These are phyloP conservation scores for Oryza australiensis DNA, from an alignment of 176 grass and related monocot genomes.

Conservation along the genomic window DNA sequence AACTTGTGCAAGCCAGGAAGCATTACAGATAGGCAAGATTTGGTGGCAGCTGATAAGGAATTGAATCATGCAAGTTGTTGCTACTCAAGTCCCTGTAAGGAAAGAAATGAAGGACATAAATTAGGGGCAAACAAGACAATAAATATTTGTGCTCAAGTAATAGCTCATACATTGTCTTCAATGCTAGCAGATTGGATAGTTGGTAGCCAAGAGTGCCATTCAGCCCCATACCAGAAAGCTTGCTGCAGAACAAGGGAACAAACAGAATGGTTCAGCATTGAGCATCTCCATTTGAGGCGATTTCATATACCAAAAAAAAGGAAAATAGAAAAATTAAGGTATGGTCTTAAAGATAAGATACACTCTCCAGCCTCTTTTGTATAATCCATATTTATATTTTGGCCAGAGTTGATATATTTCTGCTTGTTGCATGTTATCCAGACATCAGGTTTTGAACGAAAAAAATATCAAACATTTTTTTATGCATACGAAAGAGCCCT, in stretches of 20 bases:
- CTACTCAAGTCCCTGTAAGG: conserved; percentile 78
- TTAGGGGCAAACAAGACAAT: background rate
- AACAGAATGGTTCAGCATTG: conserved; percentile 11
- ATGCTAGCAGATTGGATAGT: conserved; percentile 61
- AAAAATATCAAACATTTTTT: background rate
- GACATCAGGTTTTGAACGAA: background rate
- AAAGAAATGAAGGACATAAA: conserved; percentile 28
- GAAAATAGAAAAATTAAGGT: conserved; percentile 13
- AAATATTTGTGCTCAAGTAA: conserved; percentile 16
- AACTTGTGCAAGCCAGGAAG: conserved; percentile 28
- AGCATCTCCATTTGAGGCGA: conserved; percentile 1
- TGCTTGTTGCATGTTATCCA: background rate
- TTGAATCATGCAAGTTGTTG: conserved; percentile 69
- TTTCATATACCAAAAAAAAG: background rate
- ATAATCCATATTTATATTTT: background rate
- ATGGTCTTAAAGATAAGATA: background rate
- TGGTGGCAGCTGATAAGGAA: conserved; percentile 86
- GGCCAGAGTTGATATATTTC: background rate
- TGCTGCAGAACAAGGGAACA: conserved; percentile 53
- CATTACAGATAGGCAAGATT: conserved; percentile 91
- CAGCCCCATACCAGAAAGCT: conserved; percentile 75
- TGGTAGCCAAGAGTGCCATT: conserved; percentile 84
- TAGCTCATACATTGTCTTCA: conserved; percentile 77
- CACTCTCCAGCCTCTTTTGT: background rate
- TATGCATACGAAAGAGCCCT: background rate